phyloP scores from a whole-genome alignment of 2,329 filamentous ascomycete genomes.

The Chlorencoelia australis region DNA sequence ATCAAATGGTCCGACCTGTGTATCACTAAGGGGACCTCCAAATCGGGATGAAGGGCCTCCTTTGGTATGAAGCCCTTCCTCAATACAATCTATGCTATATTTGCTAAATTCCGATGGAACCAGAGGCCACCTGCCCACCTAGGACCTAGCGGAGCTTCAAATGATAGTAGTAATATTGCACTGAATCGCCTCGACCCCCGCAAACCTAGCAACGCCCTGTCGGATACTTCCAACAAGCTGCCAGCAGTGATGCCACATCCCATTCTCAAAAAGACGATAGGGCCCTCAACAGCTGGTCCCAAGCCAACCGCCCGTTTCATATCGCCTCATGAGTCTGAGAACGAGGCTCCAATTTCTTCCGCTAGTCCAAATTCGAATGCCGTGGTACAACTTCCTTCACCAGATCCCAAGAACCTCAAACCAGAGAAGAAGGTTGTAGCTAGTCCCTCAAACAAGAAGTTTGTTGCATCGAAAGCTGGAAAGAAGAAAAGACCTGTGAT shows the following conservation, averaged over 20 bases:
- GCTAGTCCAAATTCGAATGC: slow-evolving; percentile 30
- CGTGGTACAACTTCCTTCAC: slow-evolving; percentile 19
- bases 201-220: slow-evolving; percentile 12
- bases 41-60: slow-evolving; percentile 41
- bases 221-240: no score
- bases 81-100: slow-evolving; percentile 9
- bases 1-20: slow-evolving; percentile 46
- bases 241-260: slow-evolving; percentile 38
- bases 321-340: slow-evolving; percentile 41
- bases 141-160: slow-evolving; percentile 13
- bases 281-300: slow-evolving; percentile 41
- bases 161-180: slow-evolving; percentile 17
- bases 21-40: slow-evolving; percentile 42
- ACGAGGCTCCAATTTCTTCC: slow-evolving; percentile 32
- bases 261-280: slow-evolving; percentile 49
- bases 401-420: slow-evolving; percentile 8
- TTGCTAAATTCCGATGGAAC: slow-evolving; percentile 18
- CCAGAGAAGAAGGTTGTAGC: slow-evolving; percentile 7
- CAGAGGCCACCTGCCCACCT: slow-evolving; percentile 15
- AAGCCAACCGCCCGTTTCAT: slow-evolving; percentile 52
- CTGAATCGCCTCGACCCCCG: slow-evolving; percentile 9
- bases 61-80: slow-evolving; percentile 31
- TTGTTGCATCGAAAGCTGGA: slow-evolving; percentile 33
- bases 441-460: slow-evolving; percentile 27
- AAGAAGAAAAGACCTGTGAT: slow-evolving; percentile 38